Percentiles rank a stretch among this genome's conserved stretches.
These are phyloP conservation scores for Pyricularia grisea DNA, from an alignment of 2,329 filamentous ascomycete genomes.

Conservation along the genomic window DNA sequence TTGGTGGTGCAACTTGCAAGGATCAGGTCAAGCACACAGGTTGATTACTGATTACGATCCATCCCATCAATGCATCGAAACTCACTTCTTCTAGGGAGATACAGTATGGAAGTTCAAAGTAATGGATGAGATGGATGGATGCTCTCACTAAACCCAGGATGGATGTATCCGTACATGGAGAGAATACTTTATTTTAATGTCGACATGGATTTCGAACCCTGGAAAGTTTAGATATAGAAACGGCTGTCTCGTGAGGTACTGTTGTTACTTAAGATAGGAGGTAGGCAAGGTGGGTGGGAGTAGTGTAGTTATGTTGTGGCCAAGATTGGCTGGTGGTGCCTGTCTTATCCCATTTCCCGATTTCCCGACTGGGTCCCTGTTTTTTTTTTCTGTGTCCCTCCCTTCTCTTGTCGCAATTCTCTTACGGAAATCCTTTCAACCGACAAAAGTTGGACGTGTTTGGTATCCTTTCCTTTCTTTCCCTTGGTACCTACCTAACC, in stretches of 20 bases:
- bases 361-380: not conserved
- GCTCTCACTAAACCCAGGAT: not conserved
- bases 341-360: slow-evolving; percentile 1
- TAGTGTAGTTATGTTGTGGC: no score
- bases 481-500: not conserved
- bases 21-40: not conserved
- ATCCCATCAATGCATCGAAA: not conserved
- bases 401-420: not conserved
- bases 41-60: not conserved
- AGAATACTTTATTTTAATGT: not conserved
- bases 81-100: not conserved
- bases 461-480: not conserved
- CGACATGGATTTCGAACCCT: not conserved
- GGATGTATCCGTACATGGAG: not conserved
- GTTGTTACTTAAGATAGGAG: not conserved
- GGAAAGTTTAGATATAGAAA: not conserved
- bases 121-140: not conserved
- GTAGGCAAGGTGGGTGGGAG: no score
- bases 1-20: not conserved
- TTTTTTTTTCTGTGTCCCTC: not conserved
- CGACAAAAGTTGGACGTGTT: not conserved
- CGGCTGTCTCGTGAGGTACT: not conserved
- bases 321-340: not conserved
- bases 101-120: not conserved
- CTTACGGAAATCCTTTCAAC: not conserved